These are phyloP conservation scores for Cutaneotrichosporon sp. DNA, from an alignment of 1,284 basidiomycete genomes.

Conservation along the genomic window DNA sequence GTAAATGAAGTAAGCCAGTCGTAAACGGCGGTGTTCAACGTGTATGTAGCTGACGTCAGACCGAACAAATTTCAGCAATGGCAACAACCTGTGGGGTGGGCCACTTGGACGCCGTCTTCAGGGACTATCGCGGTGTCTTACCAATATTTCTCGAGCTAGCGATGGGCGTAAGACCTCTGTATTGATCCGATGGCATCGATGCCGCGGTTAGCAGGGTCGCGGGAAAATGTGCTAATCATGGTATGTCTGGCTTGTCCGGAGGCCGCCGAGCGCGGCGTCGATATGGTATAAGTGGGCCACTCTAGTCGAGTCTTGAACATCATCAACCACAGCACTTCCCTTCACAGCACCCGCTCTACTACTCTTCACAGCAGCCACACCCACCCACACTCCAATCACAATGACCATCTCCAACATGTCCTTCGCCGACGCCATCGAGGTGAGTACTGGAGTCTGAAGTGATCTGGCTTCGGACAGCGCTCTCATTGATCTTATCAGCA, in stretches of 20 bases:
- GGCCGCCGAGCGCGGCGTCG: background rate
- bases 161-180: too few species aligned
- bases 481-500: background rate
- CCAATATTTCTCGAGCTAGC: conserved; percentile 11
- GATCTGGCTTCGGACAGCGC: background rate
- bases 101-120: background rate
- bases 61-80: background rate
- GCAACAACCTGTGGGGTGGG: background rate
- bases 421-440: conserved; percentile 47
- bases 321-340: background rate
- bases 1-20: background rate
- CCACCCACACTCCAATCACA: conserved; percentile 4
- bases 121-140: conserved; percentile 6
- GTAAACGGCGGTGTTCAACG: background rate
- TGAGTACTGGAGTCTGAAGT: conserved; percentile 24
- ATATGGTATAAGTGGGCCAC: background rate
- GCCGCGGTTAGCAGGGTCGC: background rate
- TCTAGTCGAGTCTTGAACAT: background rate
- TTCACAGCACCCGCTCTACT: background rate
- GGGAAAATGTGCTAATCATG: background rate
- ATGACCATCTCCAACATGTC: conserved; percentile 25
- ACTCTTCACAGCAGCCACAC: background rate
- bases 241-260: background rate
- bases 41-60: background rate
- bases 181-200: background rate